Conservation (phyloP, 2,329 filamentous ascomycete genomes). For the Ceratocystis cacaofunesta region DNA sequence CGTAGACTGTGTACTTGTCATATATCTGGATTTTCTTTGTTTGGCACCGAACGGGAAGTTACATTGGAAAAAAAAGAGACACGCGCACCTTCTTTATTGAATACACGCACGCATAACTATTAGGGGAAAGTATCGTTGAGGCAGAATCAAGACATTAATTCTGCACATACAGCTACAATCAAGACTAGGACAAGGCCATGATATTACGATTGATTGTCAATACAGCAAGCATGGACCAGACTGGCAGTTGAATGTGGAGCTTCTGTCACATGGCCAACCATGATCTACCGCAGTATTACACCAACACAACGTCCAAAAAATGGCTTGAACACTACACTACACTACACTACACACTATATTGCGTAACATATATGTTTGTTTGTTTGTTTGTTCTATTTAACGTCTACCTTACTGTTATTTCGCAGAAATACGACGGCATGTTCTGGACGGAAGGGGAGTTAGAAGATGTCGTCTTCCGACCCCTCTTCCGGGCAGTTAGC, state of each 20-base stretch:
- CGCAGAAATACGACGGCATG: too few relatives aligned
- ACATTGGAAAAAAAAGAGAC: background rate
- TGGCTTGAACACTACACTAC: background rate
- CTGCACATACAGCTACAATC: too few relatives aligned
- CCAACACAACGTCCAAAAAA: background rate
- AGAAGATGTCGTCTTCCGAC: too few relatives aligned
- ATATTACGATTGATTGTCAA: background rate
- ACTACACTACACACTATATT: background rate
- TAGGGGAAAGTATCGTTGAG: background rate
- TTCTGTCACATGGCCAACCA: background rate
- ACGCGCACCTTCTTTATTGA: background rate
- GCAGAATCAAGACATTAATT: background rate
- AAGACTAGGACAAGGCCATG: too few relatives aligned
- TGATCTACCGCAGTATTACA: background rate
- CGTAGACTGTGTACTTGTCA: background rate
- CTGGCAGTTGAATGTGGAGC: background rate
- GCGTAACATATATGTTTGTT: background rate
- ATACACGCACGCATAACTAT: background rate
- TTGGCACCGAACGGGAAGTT: background rate
- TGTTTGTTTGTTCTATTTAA: too few relatives aligned
- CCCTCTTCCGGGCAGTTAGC: too few relatives aligned
- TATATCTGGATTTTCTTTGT: background rate
- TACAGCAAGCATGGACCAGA: background rate
- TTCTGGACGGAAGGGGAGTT: too few relatives aligned
- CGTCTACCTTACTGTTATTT: too few relatives aligned